Base-by-base conservation (phyloP, 495 filamentous ascomycete genomes). In the Poronia punctata region DNA sequence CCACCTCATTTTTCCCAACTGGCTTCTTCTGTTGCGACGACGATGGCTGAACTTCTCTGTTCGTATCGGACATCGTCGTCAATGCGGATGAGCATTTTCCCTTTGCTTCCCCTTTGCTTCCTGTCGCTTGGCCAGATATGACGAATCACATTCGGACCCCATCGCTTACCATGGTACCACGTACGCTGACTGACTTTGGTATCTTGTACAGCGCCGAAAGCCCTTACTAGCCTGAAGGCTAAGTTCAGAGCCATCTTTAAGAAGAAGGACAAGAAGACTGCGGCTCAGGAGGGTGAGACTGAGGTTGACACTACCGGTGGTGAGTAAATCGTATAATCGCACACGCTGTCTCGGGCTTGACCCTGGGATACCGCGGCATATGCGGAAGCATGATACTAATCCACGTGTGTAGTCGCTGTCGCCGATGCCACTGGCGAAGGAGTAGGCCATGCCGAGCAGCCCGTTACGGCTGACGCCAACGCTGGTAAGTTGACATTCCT, bases 171-270 rank as follows among this genome's bases (percentile, higher is more conserved):
- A 36, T 45, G 23, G 17, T 40, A 27, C 43, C 11, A 21, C 30
- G 30, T 46, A 41, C 27, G 12, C 28, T 36, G 35, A 22, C 55
- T 59, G 46, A 59, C 41, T 18, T 35, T 20, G 24, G 31, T 41
- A n/a, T 37, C 15, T 10, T 30, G 23, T 27, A 38, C 37, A 67
- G 64, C 64, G 25, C 49, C 49, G 19, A 56, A 58, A 28, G 54
- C 54, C 20, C 38, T 67, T 20, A 36, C 38, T 39, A 54, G 57
- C 35, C 31, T 67, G 32, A 67, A 65, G 61, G 50, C 52, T 38
- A 81, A 80, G 54, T 68, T 82, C 58, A 72, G 72, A 50, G 72
- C 70, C 41, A 51, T 78, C 24, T 68, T 80, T 9, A 56, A 66
- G 42, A 57, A 54, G 49, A 46, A 41, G 21, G 59, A 60, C 46